Conservation (phyloP, 2,329 filamentous ascomycete species). For the Stachybotrys elegans region DNA sequence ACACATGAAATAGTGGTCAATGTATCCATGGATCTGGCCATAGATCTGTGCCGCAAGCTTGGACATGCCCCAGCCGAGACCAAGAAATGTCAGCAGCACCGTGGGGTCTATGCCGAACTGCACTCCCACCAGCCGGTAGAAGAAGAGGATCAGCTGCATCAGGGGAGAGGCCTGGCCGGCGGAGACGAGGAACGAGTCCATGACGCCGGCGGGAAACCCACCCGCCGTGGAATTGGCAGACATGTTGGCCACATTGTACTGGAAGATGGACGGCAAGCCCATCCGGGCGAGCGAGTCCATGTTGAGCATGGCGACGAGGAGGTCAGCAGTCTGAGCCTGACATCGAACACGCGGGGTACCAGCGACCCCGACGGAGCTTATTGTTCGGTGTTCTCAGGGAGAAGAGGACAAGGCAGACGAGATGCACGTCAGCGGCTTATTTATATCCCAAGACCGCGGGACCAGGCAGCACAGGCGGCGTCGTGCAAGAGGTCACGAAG, state of each 20-base stretch:
- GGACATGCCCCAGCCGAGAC: slow-evolving; percentile 41
- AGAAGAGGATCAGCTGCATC: slow-evolving; percentile 35
- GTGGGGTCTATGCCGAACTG: slow-evolving; percentile 46
- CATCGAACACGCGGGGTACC: no score
- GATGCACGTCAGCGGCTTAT: no score
- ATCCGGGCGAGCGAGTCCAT: slow-evolving; percentile 23
- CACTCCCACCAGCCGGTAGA: slow-evolving; percentile 39
- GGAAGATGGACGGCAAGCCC: slow-evolving; percentile 21
- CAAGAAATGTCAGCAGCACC: slow-evolving; percentile 37
- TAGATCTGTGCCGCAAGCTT: slow-evolving; percentile 30
- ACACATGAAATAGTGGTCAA: slow-evolving; percentile 44
- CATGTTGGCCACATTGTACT: slow-evolving; percentile 13
- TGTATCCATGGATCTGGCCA: slow-evolving; percentile 24
- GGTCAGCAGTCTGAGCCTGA: no score
- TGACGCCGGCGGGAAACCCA: slow-evolving; percentile 26
- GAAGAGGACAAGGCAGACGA: no score
- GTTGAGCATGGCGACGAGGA: slow-evolving; percentile 5
- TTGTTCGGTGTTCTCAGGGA: no score
- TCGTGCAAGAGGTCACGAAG: no score
- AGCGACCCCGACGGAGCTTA: no score
- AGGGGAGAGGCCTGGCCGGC: slow-evolving; percentile 38
- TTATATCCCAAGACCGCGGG: no score
- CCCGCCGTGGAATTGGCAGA: slow-evolving; percentile 16
- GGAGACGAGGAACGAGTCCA: slow-evolving; percentile 40
- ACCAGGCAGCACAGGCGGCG: no score